A percentile compares a stretch with the other conserved stretches of the same genome.
phyloP scores from a whole-genome alignment of 2,329 filamentous ascomycete species.

The Cladosporium colombiae region DNA sequence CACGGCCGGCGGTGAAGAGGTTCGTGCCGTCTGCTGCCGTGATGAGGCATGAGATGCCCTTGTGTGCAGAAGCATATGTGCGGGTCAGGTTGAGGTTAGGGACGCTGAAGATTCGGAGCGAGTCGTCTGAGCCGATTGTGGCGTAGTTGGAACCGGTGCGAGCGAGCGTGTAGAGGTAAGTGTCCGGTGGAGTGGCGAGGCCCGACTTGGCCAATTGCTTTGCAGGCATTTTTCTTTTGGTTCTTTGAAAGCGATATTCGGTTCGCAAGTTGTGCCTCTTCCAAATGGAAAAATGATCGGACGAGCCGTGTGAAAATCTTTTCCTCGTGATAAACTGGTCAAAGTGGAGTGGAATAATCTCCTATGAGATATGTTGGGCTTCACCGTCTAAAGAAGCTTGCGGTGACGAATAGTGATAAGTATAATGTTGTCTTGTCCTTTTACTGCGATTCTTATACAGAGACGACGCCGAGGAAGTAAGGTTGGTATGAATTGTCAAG shows the following conservation, averaged over 20 bases:
- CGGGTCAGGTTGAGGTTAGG: slow-evolving; percentile 55
- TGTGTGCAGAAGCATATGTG: slow-evolving; percentile 55
- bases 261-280: not conserved
- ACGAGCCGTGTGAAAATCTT: slow-evolving; percentile 1
- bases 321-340: not conserved
- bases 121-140: slow-evolving; percentile 69
- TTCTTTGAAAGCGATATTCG: not conserved
- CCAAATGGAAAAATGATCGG: not conserved
- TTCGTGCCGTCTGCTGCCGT: slow-evolving; percentile 36
- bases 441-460: not conserved
- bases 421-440: not conserved
- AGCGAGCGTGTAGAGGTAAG: slow-evolving; percentile 61
- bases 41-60: slow-evolving; percentile 64
- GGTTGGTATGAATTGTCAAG: not conserved
- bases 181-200: slow-evolving; percentile 26
- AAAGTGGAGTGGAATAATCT: not conserved
- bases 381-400: not conserved
- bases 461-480: not conserved
- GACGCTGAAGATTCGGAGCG: slow-evolving; percentile 66
- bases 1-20: slow-evolving; percentile 69
- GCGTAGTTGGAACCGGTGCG: slow-evolving; percentile 48
- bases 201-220: slow-evolving; percentile 24
- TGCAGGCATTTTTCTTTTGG: slow-evolving; percentile 16
- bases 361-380: not conserved
- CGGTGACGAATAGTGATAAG: not conserved